These are phyloP conservation scores for Pseudogymnoascus sp. DNA, from an alignment of 2,329 filamentous ascomycete genomes.

Conservation along the genomic window DNA sequence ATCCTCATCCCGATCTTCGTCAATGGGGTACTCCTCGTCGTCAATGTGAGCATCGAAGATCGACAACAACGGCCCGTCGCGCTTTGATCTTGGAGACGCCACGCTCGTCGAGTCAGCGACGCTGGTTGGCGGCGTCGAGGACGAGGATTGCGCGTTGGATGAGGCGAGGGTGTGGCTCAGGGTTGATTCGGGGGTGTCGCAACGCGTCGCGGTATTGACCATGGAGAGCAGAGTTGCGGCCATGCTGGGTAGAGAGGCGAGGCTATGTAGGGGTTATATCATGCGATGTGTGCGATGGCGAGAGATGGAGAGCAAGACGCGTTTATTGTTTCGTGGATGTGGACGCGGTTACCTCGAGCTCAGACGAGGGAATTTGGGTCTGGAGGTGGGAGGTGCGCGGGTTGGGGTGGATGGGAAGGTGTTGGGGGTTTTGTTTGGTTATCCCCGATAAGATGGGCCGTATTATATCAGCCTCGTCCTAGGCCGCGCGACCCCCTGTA, in stretches of 20 bases:
- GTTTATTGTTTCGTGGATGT: constrained; percentile 6
- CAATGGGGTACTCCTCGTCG: neutral
- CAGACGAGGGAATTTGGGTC: neutral
- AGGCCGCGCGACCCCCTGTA: neutral
- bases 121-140: constrained; percentile 60
- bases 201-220: constrained; percentile 2
- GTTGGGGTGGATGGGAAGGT: neutral
- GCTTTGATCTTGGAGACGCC: constrained; percentile 36
- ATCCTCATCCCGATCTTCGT: neutral
- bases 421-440: constrained; percentile 8
- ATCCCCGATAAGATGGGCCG: constrained; percentile 7
- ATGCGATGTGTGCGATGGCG: neutral
- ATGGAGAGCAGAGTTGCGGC: neutral
- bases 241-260: neutral
- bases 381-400: neutral
- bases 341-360: neutral
- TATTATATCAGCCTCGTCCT: constrained; percentile 8
- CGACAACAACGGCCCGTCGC: constrained; percentile 19
- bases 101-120: constrained; percentile 56
- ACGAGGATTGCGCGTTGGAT: constrained; percentile 25
- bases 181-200: constrained; percentile 19
- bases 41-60: constrained; percentile 18
- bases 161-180: constrained; percentile 20
- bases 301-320: neutral
- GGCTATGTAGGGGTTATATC: neutral